Base-by-base conservation (phyloP, 2,329 filamentous ascomycete species). In the Tolypocladium tundrense region DNA sequence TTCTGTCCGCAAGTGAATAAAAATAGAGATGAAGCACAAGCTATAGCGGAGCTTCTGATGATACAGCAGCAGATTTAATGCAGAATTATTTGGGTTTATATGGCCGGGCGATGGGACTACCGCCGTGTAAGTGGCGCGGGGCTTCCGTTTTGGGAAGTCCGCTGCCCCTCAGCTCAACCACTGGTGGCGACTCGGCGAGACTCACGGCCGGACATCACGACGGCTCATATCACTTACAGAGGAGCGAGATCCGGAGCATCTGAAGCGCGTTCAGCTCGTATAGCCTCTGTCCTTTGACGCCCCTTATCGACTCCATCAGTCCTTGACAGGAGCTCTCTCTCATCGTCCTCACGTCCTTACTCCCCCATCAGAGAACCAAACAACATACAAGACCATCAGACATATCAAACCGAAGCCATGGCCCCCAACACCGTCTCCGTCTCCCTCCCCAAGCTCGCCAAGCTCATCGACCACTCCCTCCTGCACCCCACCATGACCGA, bases 401-500 rank as follows among this genome's bases (percentile, higher is more conserved):
- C 6, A 35, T 51, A 51, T 51, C 48, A n/a, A 51, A 35, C 16
- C 11, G 16, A 35, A 43, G 40, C 53, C 53, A 54, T 54, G 53
- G 39, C 53, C 24, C 8, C 53, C 53, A 54, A 24, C 56, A 69
- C 69, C 33, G 66, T 79, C 61, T 70, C 63, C 1, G 72, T 79
- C n/a, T 75, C 76, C 24, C 66, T 80, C 0, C 61, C 66, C 40
- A 72, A 79, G 59, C 67, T 84, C 56, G 78, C 80, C 61, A 79
- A 79, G 62, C 74, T 75, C 69, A 85, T 86, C 62, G 82, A 86
- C 62, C 82, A 85, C 67, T 84, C 81, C 14, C 76, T 86, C 19
- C 74, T 86, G 1, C 82, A 85, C 63, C 84, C 83, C 5, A 83
- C 81, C 56, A 77, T 86, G 74, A 84, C 82, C 9, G 82, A 85